Evolutionary conservation across 2,329 filamentous ascomycete species (phyloP).

Genomic region (Paramyrothecium roridum): DNA sequence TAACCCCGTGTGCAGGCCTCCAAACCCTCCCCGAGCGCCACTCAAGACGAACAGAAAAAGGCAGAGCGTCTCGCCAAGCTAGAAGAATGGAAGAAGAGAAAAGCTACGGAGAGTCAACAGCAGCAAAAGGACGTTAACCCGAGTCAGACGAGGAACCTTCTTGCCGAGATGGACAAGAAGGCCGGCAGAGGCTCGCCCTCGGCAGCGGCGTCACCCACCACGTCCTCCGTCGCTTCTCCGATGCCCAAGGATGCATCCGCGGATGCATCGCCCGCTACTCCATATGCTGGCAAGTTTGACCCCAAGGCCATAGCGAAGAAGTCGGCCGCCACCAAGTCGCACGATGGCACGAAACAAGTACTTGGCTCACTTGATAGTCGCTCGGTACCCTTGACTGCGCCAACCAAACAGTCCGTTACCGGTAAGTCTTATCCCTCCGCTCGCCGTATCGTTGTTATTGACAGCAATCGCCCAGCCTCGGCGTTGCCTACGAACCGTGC

Average conservation of each 20-base stretch:
- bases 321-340: slow-evolving; percentile 57
- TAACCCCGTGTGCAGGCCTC: slow-evolving; percentile 39
- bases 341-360: slow-evolving; percentile 45
- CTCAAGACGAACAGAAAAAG: slow-evolving; percentile 67
- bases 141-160: slow-evolving; percentile 62
- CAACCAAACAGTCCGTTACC: slow-evolving; percentile 27
- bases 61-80: slow-evolving; percentile 77
- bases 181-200: slow-evolving; percentile 42
- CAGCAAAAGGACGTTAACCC: slow-evolving; percentile 68
- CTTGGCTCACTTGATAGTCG: slow-evolving; percentile 45
- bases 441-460: not conserved
- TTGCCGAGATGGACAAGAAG: slow-evolving; percentile 73
- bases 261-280: slow-evolving; percentile 47
- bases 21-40: slow-evolving; percentile 42
- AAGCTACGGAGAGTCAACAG: slow-evolving; percentile 68
- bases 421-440: slow-evolving; percentile 25
- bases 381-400: slow-evolving; percentile 24
- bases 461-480: slow-evolving; percentile 31
- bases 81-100: slow-evolving; percentile 90
- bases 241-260: slow-evolving; percentile 38
- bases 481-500: slow-evolving; percentile 64
- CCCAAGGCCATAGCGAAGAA: slow-evolving; percentile 85
- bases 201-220: slow-evolving; percentile 46
- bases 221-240: slow-evolving; percentile 49
- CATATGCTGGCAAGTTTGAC: slow-evolving; percentile 79